Conservation (phyloP, 2,329 filamentous ascomycete genomes). For the Dryadomyces quercivorus region DNA sequence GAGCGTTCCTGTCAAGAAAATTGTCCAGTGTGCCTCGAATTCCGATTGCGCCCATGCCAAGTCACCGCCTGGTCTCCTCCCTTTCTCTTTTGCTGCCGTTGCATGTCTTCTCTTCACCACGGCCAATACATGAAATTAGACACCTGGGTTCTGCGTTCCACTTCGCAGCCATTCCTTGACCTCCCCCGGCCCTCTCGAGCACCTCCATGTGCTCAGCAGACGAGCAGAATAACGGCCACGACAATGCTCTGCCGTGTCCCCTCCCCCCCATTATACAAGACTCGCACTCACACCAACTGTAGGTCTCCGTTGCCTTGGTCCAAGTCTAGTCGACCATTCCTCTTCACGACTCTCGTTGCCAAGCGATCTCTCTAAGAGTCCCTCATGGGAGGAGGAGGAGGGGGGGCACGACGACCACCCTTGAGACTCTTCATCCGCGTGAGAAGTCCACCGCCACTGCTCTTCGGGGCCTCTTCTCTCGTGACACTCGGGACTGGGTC, state of each 20-base stretch:
- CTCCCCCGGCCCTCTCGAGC: no score
- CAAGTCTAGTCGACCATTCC: not conserved
- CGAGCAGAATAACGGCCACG: no score
- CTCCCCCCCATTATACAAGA: not conserved
- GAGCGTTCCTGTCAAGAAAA: not conserved
- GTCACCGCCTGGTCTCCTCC: not conserved
- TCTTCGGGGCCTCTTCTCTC: not conserved
- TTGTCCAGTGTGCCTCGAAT: not conserved
- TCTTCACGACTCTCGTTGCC: slow-evolving; percentile 1
- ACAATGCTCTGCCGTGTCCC: no score
- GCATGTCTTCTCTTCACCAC: not conserved
- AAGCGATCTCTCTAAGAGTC: slow-evolving; percentile 13
- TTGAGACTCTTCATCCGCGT: slow-evolving; percentile 75
- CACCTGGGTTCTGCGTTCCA: not conserved
- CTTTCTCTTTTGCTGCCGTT: not conserved
- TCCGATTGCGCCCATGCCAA: not conserved
- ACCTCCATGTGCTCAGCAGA: not conserved
- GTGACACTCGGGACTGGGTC: not conserved
- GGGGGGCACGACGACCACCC: slow-evolving; percentile 43
- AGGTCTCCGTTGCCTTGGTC: not conserved
- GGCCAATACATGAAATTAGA: not conserved
- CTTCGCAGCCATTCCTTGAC: not conserved
- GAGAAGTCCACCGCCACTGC: slow-evolving; percentile 44
- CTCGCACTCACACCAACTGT: not conserved
- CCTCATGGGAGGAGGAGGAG: slow-evolving; percentile 11